Evolutionary conservation across 2,329 filamentous ascomycete species (phyloP).

Genomic region (Phaeophleospora eucalypticola): DNA sequence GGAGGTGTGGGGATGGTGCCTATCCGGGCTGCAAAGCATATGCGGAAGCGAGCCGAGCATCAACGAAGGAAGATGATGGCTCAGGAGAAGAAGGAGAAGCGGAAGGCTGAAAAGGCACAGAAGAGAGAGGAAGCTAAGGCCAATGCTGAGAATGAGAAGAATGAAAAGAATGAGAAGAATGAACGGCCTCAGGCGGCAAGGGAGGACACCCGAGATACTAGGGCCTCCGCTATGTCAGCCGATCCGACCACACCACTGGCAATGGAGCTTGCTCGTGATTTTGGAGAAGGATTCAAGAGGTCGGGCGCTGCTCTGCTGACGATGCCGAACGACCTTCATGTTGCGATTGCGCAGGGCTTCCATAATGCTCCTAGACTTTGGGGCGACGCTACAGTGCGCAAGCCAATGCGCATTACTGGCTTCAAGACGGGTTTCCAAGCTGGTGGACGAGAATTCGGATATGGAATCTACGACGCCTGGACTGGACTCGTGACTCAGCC

Average conservation of each 20-base stretch:
- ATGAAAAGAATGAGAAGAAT: background rate
- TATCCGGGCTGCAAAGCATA: conserved; percentile 55
- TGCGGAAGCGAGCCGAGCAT: conserved; percentile 52
- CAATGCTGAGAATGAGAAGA: background rate
- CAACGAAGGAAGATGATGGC: conserved; percentile 45
- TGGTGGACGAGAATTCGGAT: conserved; percentile 57
- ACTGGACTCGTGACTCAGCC: conserved; percentile 79
- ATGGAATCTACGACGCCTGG: conserved; percentile 76
- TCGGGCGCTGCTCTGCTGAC: conserved; percentile 72
- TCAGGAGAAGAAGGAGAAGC: conserved; percentile 28
- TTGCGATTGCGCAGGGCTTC: conserved; percentile 79
- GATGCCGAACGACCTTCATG: conserved; percentile 77
- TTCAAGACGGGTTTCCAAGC: conserved; percentile 70
- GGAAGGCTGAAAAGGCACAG: conserved; percentile 21
- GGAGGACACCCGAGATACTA: conserved; percentile 23
- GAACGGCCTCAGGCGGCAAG: conserved; percentile 18
- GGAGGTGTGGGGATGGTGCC: conserved; percentile 63
- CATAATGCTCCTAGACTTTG: conserved; percentile 82
- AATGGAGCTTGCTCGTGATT: conserved; percentile 51
- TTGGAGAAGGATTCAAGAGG: conserved; percentile 64
- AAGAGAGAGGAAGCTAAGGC: conserved; percentile 7
- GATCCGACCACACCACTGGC: conserved; percentile 27
- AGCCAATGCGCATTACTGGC: conserved; percentile 71
- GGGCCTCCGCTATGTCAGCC: conserved; percentile 26
- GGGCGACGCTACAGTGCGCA: conserved; percentile 74